Evolutionary conservation across 1,139 yeast species (phyloP), one percentile per base, ranked within the genome.

Genomic region (Protomyces arabidopsidicola): DNA sequence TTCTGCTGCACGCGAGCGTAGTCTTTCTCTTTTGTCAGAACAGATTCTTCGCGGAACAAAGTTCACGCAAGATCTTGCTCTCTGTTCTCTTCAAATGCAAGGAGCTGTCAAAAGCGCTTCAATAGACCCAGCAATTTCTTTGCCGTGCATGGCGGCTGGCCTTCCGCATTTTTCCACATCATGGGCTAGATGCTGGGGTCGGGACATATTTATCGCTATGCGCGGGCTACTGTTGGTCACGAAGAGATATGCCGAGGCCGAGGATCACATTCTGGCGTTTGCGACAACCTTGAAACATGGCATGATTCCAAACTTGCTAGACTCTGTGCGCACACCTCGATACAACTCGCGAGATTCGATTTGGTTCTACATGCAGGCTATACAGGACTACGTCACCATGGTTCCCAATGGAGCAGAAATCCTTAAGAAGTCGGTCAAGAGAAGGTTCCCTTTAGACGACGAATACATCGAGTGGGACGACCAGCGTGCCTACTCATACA

Each of bases 101-200:
- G 96, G 96, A 0, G 73, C 69, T 50, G 83, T 87, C 82, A 82
- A 84, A 55, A 84, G 85, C 53, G 88, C 97, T 0, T 88, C 97
- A 0, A 79, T 93, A 65, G 77, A 79, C 36, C 95, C 98, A 0
- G 78, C 79, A 35, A 77, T 79, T 67, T 66, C 61, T 8, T 82
- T 84, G 14, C 88, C 96, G 1, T 83, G 90, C 55, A 79, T 93
- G 82, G 97, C 98, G 16, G 98, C 98, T 1, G 98, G 98, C 0
- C 80, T 93, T 66, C 98, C 98, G 2, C 97, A 91, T 76, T 93
- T 93, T 75, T 85, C 95, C 72, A 82, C 82, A 65, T 90, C 87
- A 69, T 90, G 88, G 74, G 90, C 91, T 96, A 82, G 98, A 75
- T 90, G 97, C 73, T 93, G 98, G 98, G 98, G 98, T 36, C 82